Evolutionary conservation across 805 yeast genomes (phyloP), one percentile per base, ranked within the genome.

Genomic region (Lipomyces orientalis): DNA sequence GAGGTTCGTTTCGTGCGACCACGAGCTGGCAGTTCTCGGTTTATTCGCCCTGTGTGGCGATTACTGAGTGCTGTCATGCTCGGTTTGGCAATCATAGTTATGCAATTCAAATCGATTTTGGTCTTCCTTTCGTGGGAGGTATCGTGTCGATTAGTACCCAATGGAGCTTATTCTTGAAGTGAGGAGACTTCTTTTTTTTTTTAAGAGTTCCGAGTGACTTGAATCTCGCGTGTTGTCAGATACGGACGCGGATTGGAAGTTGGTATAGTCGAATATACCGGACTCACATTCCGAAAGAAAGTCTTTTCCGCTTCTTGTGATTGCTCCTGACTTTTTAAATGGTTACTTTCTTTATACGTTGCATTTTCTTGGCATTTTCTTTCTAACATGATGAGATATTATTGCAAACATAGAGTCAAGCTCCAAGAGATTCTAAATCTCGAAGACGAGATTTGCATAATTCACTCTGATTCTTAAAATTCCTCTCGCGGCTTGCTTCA

Each of bases 161-260:
- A 76, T 76, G 79, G 79, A 76, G 79, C 79, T 76, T 76, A 76
- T 63, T 76, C 76, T 75, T 64, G 73, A 57, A 61, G 69, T 65
- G 70, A 59, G 70, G 62, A 54, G 54, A 52, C 66, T 64, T 66
- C 67, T 63, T 56, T 66, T 56, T 61, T 54, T 67, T 58, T 58
- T 58, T 66, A 60, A 58, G 68, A 62, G 55, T 54, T 61, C 61
- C 57, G 39, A 35, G 73, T 31, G 64, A 33, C 63, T 57, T n/a
- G 63, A 39, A 51, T 62, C 33, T 35, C 22, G 49, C 49, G 49
- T 0, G 49, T 7, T 43, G 49, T 43, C 9, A 2, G 9, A 43
- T 25, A 43, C 49, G n/a, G 22, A 7, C 49, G 22, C 10, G 49
- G 49, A 43, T 43, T 43, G 22, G 55, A 14, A 55, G 16, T 14